Evolutionary conservation across 2,329 filamentous ascomycete genomes (phyloP).

Genomic region (Didymella sp.): DNA sequence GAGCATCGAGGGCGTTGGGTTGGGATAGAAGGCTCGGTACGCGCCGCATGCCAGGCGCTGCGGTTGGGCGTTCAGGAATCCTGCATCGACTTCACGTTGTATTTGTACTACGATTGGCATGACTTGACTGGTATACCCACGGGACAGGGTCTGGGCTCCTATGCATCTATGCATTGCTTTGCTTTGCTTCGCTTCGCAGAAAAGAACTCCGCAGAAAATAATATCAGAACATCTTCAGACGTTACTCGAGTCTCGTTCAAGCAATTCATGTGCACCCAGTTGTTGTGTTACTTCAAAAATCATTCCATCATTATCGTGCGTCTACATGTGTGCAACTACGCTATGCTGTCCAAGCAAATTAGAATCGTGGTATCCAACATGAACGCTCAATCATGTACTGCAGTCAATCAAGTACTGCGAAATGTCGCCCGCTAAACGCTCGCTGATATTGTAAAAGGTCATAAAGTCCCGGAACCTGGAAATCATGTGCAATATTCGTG

Average conservation of each 20-base stretch:
- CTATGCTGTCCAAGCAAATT: neutral
- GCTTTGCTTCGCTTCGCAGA: no score
- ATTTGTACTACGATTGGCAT: slow-evolving; percentile 7
- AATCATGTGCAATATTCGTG: neutral
- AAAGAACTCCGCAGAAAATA: neutral
- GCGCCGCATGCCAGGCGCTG: slow-evolving; percentile 14
- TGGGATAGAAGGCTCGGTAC: slow-evolving; percentile 6
- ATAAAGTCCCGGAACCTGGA: no score
- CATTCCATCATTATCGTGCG: no score
- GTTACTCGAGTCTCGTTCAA: no score
- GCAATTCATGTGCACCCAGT: no score
- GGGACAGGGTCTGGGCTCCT: neutral
- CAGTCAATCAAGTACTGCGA: neutral
- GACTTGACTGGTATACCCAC: slow-evolving; percentile 12
- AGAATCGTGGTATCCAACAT: slow-evolving; percentile 11
- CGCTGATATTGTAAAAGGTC: neutral
- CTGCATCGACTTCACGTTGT: slow-evolving; percentile 6
- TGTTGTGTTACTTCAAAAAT: no score
- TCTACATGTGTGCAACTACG: neutral
- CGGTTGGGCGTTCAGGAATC: slow-evolving; percentile 13
- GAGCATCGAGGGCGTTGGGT: neutral
- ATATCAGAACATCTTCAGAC: neutral
- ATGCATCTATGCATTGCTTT: neutral
- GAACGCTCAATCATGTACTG: neutral
- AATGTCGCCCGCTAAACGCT: slow-evolving; percentile 4